phyloP scores from a whole-genome alignment of 2,329 filamentous ascomycete genomes.

The Chaetomium olivaceum region DNA sequence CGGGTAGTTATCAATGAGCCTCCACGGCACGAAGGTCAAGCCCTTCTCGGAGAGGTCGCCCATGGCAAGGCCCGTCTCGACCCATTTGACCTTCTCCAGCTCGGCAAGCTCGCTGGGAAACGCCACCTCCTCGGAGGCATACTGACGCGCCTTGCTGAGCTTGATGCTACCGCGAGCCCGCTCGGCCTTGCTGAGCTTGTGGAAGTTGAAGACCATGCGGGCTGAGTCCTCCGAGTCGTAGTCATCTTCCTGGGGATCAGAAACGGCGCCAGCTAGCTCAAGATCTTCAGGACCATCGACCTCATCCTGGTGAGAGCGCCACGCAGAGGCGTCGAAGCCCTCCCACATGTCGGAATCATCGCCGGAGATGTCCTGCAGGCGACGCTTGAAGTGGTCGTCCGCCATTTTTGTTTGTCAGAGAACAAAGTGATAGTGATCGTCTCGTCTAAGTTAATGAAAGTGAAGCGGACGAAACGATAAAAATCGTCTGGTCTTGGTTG shows the following conservation, averaged over 20 bases:
- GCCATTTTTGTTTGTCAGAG: slow-evolving; percentile 16
- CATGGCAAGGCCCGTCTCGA: slow-evolving; percentile 29
- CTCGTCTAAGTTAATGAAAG: too few species aligned
- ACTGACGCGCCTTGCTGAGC: slow-evolving; percentile 28
- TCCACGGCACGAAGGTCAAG: slow-evolving; percentile 52
- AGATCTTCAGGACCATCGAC: not conserved
- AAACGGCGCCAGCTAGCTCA: not conserved
- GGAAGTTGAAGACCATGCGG: slow-evolving; percentile 23
- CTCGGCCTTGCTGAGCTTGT: slow-evolving; percentile 23
- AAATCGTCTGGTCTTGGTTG: not conserved
- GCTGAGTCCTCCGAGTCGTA: slow-evolving; percentile 24
- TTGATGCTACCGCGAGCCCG: slow-evolving; percentile 11
- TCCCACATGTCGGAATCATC: slow-evolving; percentile 18
- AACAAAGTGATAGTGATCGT: not conserved
- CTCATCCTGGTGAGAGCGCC: slow-evolving; percentile 14
- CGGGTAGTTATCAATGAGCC: slow-evolving; percentile 58
- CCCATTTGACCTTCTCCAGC: slow-evolving; percentile 25
- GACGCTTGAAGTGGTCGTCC: slow-evolving; percentile 22
- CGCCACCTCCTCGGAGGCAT: slow-evolving; percentile 19
- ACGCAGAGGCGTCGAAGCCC: slow-evolving; percentile 25
- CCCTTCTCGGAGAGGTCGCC: slow-evolving; percentile 35
- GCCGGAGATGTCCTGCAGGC: slow-evolving; percentile 20
- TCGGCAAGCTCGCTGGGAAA: slow-evolving; percentile 1
- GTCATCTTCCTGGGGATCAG: not conserved
- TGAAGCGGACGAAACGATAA: not conserved